These are phyloP conservation scores for Podila horticola DNA, from an alignment of 192 early-diverging fungal genomes.

Conservation along the genomic window DNA sequence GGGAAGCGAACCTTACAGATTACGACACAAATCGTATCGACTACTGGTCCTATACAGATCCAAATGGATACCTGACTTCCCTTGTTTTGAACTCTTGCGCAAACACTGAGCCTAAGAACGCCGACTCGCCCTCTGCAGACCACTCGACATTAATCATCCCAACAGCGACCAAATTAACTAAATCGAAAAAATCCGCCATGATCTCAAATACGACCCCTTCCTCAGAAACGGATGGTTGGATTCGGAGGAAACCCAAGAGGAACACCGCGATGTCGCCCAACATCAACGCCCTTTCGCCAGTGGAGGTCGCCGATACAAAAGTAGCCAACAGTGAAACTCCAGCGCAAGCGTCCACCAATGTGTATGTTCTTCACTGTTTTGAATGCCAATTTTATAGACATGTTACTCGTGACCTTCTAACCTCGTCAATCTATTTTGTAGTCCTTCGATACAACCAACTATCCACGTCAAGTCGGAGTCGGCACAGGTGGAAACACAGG, in stretches of 20 bases:
- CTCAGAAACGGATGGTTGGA: conserved; percentile 33
- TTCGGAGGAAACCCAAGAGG: conserved; percentile 27
- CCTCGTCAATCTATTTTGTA: no score
- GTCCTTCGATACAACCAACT: no score
- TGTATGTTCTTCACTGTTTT: background rate
- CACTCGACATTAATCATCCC: conserved; percentile 9
- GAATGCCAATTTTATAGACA: background rate
- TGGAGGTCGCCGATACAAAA: background rate
- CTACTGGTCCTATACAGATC: conserved; percentile 46
- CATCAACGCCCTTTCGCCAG: background rate
- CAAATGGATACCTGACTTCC: conserved; percentile 41
- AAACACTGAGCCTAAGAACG: conserved; percentile 28
- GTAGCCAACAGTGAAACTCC: background rate
- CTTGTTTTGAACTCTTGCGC: conserved; percentile 46
- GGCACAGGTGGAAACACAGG: conserved; percentile 14
- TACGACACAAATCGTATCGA: conserved; percentile 47
- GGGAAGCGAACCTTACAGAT: conserved; percentile 1
- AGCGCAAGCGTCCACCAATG: background rate
- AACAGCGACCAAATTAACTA: background rate
- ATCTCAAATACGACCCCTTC: background rate
- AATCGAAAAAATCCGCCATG: background rate
- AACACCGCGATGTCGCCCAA: conserved; percentile 8
- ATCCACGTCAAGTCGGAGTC: background rate
- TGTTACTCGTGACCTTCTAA: no score
- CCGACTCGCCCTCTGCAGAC: conserved; percentile 37